These are phyloP conservation scores for Cicer yamashitae DNA, from an alignment of 306 rosid genomes.

Conservation along the genomic window DNA sequence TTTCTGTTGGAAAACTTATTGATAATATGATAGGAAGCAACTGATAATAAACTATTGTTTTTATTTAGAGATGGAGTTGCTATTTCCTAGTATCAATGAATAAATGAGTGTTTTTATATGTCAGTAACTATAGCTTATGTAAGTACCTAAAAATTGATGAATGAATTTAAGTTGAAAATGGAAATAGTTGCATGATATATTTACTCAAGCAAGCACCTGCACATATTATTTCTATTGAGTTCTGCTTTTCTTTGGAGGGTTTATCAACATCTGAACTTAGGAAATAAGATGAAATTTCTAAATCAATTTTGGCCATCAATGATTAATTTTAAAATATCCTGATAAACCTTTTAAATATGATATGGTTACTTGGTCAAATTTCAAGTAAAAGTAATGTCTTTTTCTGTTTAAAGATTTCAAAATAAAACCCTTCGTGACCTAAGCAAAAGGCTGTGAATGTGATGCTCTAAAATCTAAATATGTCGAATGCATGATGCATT, in stretches of 20 bases:
- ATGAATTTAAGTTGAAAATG: neutral
- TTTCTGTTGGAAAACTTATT: constrained; percentile 39
- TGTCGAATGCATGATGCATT: constrained; percentile 5
- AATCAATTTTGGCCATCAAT: neutral
- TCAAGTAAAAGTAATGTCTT: neutral
- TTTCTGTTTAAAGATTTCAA: too few relatives aligned
- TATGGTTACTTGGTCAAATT: neutral
- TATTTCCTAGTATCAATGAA: constrained; percentile 14
- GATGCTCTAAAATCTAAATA: too few relatives aligned
- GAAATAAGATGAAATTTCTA: neutral
- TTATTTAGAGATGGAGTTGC: neutral
- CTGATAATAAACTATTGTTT: neutral
- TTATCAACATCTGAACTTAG: neutral
- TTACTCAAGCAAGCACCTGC: neutral
- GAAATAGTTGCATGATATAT: neutral
- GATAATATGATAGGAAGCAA: constrained; percentile 36
- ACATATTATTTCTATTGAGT: neutral
- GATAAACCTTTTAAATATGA: neutral
- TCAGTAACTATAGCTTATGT: neutral
- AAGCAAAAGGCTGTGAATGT: too few relatives aligned
- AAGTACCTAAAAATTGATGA: neutral
- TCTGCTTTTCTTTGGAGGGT: neutral
- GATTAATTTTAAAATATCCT: neutral
- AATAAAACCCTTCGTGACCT: too few relatives aligned
- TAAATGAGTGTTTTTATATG: neutral